Conservation (phyloP, 768 basidiomycete genomes). For the Mycena epipterygia region DNA sequence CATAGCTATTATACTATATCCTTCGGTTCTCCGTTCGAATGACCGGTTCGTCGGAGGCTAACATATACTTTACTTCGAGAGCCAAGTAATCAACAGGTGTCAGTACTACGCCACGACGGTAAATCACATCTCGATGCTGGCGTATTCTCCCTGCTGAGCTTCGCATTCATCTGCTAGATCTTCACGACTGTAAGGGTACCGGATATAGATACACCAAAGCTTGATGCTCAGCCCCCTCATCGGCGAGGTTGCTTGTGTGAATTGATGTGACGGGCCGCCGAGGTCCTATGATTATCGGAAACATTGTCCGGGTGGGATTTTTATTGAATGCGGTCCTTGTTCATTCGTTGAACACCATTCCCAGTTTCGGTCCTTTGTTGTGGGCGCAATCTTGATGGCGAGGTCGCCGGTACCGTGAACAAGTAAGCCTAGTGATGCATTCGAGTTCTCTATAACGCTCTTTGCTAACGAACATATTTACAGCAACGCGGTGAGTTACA, state of each 20-base stretch:
- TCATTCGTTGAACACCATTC: background rate
- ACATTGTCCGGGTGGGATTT: conserved; percentile 45
- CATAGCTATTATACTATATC: conserved; percentile 51
- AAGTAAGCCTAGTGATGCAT: conserved; percentile 47
- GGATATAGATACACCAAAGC: background rate
- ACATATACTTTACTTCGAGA: background rate
- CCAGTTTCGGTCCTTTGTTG: conserved; percentile 55
- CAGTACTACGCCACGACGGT: conserved; percentile 64
- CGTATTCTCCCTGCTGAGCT: background rate
- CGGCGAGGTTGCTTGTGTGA: conserved; percentile 60
- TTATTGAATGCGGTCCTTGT: too few species aligned
- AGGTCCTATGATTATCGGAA: conserved; percentile 57
- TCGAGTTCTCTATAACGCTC: background rate
- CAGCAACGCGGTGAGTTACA: conserved; percentile 53
- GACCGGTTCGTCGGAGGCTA: conserved; percentile 56
- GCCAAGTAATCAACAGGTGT: conserved; percentile 45
- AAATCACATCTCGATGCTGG: conserved; percentile 10
- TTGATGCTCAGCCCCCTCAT: conserved; percentile 48
- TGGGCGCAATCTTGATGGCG: conserved; percentile 60
- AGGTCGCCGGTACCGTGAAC: conserved; percentile 57
- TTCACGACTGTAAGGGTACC: conserved; percentile 48
- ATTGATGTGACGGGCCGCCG: conserved; percentile 57
- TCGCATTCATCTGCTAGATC: conserved; percentile 41
- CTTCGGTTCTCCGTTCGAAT: conserved; percentile 71
- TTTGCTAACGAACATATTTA: background rate